Base-by-base conservation (phyloP, 257 asterid genomes). In the Jacaranda copaia region DNA sequence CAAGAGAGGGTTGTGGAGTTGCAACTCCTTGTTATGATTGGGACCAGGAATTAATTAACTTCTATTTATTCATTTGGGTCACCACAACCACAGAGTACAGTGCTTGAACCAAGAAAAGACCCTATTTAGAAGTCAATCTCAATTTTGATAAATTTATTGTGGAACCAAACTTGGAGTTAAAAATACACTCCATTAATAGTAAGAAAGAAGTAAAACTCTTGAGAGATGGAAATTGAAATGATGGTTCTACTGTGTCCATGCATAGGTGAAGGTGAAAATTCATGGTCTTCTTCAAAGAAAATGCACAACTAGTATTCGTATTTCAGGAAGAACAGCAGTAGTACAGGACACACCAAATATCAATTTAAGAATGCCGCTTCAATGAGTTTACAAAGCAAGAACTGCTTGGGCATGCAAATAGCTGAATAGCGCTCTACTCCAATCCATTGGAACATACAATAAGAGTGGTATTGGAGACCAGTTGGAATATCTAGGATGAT, bases 351-450 rank as follows among this genome's bases (percentile, higher is more conserved):
- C 64, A 19, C 15, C 56, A 20, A 58, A 58, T 39, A 66, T 18
- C 8, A 11, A 19, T 70, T 35, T 18, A 52, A 69, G 69, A 20
- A 40, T 39, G 56, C 20, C 48, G 16, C 52, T 40, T 73, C 25
- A 48, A 70, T 57, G 15, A 73, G 20, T 35, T n/a, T 6, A 74
- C 46, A 46, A 51, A 12, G 43, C 66, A 73, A 35, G 53, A 62
- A 74, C 62, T 70, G 63, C 83, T 56, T 14, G 64, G 52, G 73
- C 72, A 64, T 58, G 48, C 19, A 36, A 79, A 55, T 19, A 40
- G 43, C n/a, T n/a, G n/a, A n/a, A 63, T 69, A 62, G 58, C n/a
- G 2, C 51, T 35, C 49, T 58, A 64, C 55, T 70, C 48, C 58
- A 39, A 39, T 49, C 75, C 53, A 74, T 49, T 39, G 12, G 39